Conservation (phyloP, 495 filamentous ascomycete species). For the Cercophora scortea region DNA sequence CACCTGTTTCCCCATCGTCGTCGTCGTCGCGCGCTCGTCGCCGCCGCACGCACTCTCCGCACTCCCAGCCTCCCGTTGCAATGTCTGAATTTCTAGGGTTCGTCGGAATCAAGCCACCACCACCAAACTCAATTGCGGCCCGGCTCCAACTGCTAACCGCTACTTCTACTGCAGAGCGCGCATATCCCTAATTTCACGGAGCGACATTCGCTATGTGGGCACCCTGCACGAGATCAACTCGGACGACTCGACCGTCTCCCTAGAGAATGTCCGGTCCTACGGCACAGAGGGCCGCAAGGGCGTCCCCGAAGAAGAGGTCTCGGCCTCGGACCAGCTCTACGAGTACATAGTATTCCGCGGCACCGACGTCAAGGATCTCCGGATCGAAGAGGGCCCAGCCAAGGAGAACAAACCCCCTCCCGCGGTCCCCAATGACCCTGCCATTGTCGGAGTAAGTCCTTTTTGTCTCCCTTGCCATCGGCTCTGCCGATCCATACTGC, state of each 20-base stretch:
- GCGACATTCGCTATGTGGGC: conserved; percentile 91
- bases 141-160: conserved; percentile 15
- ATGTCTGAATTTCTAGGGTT: conserved; percentile 50
- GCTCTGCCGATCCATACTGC: neutral
- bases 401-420: conserved; percentile 72
- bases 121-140: neutral
- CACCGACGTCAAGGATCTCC: conserved; percentile 96
- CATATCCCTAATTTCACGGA: conserved; percentile 90
- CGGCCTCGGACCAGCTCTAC: conserved; percentile 76
- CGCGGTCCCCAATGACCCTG: conserved; percentile 86
- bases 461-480: neutral
- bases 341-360: conserved; percentile 99
- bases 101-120: conserved; percentile 9
- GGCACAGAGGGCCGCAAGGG: conserved; percentile 85
- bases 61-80: neutral
- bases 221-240: conserved; percentile 97
- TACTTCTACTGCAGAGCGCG: conserved; percentile 44
- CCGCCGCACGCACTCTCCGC: conserved; percentile 4
- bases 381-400: conserved; percentile 68
- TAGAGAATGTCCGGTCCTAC: conserved; percentile 88
- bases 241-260: conserved; percentile 87
- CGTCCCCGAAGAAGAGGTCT: conserved; percentile 70
- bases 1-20: neutral
- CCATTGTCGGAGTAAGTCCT: conserved; percentile 88
- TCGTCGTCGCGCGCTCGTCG: neutral